Evolutionary conservation across 202 grass and related monocot genomes (phyloP).

Genomic region (Schoenoplectus triqueter): DNA sequence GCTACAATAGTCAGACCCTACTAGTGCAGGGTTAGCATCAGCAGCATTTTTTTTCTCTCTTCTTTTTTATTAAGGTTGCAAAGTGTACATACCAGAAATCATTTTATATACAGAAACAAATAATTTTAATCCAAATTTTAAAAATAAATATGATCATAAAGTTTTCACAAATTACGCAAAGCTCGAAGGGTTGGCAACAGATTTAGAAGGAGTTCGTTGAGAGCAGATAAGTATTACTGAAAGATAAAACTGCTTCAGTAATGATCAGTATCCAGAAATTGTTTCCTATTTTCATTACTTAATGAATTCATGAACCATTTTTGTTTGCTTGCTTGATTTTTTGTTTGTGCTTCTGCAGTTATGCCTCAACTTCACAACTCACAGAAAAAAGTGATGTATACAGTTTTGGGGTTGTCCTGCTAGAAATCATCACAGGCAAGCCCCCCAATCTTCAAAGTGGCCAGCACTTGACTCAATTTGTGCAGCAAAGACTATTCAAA

Average conservation of each 20-base stretch:
- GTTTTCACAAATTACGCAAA: too few species aligned
- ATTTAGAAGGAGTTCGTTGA: not conserved
- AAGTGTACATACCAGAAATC: too few species aligned
- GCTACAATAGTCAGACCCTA: too few species aligned
- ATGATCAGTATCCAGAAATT: not conserved
- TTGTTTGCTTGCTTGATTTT: not conserved
- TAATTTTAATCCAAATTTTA: too few species aligned
- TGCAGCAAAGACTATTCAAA: conserved; percentile 22
- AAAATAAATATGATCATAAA: too few species aligned
- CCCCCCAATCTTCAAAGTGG: not conserved
- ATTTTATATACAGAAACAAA: too few species aligned
- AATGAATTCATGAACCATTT: not conserved
- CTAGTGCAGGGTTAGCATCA: too few species aligned
- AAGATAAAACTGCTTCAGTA: not conserved
- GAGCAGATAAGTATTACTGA: not conserved
- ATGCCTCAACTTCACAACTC: not conserved
- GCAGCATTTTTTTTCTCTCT: too few species aligned
- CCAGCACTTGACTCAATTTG: not conserved
- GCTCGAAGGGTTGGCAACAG: too few species aligned
- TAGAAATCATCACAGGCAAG: conserved; percentile 34
- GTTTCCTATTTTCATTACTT: not conserved
- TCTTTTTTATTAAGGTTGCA: too few species aligned
- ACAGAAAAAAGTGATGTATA: conserved; percentile 51
- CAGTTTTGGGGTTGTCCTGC: conserved; percentile 39
- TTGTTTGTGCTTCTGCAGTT: conserved; percentile 26